Percentiles rank a stretch among this genome's conserved stretches.
Conservation (phyloP, 495 filamentous ascomycete species). For the Neurospora sp. region DNA sequence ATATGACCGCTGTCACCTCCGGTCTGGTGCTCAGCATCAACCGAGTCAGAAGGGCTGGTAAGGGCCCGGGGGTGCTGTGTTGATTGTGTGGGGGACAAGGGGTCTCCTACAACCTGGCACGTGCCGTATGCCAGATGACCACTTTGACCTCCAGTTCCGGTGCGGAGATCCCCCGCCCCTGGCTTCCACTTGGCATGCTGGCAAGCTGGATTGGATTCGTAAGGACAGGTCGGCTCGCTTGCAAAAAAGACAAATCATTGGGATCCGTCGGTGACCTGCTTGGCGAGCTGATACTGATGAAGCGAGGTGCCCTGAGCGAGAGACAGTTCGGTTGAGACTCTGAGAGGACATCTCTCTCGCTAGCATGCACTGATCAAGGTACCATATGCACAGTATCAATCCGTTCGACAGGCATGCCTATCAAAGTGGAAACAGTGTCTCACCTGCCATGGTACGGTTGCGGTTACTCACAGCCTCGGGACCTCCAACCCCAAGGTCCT, state of each 20-base stretch:
- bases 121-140: constrained; percentile 13
- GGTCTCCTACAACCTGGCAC: constrained; percentile 1
- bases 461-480: neutral
- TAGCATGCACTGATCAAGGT: neutral
- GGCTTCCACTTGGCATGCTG: constrained; percentile 3
- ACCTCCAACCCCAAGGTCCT: neutral
- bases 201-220: constrained; percentile 1
- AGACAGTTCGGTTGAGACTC: neutral
- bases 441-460: neutral
- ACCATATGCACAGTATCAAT: neutral
- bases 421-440: neutral
- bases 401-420: neutral
- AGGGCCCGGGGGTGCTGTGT: neutral
- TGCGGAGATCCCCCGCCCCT: constrained; percentile 6
- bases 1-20: neutral
- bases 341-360: neutral
- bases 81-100: neutral
- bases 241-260: neutral
- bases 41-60: neutral
- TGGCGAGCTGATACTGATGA: neutral
- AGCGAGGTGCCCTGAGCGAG: neutral
- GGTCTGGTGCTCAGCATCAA: neutral
- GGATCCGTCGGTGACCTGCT: neutral
- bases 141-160: neutral
- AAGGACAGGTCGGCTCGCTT: neutral